These are phyloP conservation scores for Myriosclerotinia curreyana DNA, from an alignment of 2,329 filamentous ascomycete species.

Conservation along the genomic window DNA sequence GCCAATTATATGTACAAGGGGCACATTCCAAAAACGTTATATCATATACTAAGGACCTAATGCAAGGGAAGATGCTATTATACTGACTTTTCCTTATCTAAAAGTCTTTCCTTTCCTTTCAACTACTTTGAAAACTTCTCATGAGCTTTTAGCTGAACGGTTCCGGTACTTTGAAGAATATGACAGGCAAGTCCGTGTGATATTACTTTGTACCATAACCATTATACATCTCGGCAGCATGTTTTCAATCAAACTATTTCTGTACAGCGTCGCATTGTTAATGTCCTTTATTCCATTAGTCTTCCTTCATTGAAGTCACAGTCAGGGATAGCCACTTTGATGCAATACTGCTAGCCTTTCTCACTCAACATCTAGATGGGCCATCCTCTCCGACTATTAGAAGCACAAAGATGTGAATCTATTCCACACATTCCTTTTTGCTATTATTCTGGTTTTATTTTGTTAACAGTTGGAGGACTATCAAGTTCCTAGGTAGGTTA, in stretches of 20 bases:
- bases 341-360: neutral
- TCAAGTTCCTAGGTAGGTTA: neutral
- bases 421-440: neutral
- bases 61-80: neutral
- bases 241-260: neutral
- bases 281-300: slow-evolving; percentile 2
- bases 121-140: neutral
- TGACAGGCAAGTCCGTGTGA: slow-evolving; percentile 11
- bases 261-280: neutral
- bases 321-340: slow-evolving; percentile 1
- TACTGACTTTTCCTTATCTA: neutral
- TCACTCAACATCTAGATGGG: neutral
- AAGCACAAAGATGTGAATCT: neutral
- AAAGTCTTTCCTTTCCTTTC: neutral
- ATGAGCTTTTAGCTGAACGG: neutral
- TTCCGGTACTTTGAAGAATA: neutral
- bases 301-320: neutral
- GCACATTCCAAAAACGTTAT: slow-evolving; percentile 18
- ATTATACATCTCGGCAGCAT: slow-evolving; percentile 1
- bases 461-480: neutral
- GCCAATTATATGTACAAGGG: slow-evolving; percentile 12
- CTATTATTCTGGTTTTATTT: neutral
- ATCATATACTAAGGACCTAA: slow-evolving; percentile 1
- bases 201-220: neutral
- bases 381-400: neutral